Base-by-base conservation (phyloP, 225 moss, liverwort and hornwort genomes). In the Neckera pumila region DNA sequence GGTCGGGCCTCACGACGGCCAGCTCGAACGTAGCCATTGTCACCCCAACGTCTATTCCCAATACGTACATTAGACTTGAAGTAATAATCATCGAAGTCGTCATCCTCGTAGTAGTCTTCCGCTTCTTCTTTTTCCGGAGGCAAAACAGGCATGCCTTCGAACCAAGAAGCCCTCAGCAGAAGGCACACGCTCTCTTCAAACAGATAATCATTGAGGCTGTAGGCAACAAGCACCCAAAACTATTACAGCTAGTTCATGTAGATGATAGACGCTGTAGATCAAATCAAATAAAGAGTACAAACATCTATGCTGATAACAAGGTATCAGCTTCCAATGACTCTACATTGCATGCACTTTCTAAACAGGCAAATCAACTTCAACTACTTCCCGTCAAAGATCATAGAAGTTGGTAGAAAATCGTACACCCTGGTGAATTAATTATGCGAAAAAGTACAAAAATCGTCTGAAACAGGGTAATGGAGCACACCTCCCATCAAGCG, bases 21-120 rank as follows among this genome's bases (percentile, higher is more conserved):
- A 54, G 93, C 95, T 81, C 95, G 94, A 49, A 95, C 94, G n/a
- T 92, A 95, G 66, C 95, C 95, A 79, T 94, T 95, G 90, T 95
- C 95, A 64, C 95, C 95, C 95, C 95, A 95, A 28, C 95, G 95
- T 79, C 95, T 88, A 80, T 95, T 95, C 65, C 95, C 95, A 89
- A 95, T 94, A 34, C 95, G 94, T 75, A 95, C 88, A 79, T 92
- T 94, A 17, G 95, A 95, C 85, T 93, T 95, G 82, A 91, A 92
- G 81, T 94, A 95, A n/a, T 94, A 94, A 76, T 95, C 93, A 51
- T 95, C 95, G 66, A 93, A 95, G 62, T 95, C 95, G 30, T 95
- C 95, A 20, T 95, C 95, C 74, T 95, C 94, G 70, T 93, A 94
- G 75, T 95, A 93, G 70, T 95, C 95, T 36, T 95, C 95, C 2